A percentile compares a stretch with the other conserved stretches of the same genome.
Conservation (phyloP, 2,329 filamentous ascomycete species). For the Alternaria sp. region DNA sequence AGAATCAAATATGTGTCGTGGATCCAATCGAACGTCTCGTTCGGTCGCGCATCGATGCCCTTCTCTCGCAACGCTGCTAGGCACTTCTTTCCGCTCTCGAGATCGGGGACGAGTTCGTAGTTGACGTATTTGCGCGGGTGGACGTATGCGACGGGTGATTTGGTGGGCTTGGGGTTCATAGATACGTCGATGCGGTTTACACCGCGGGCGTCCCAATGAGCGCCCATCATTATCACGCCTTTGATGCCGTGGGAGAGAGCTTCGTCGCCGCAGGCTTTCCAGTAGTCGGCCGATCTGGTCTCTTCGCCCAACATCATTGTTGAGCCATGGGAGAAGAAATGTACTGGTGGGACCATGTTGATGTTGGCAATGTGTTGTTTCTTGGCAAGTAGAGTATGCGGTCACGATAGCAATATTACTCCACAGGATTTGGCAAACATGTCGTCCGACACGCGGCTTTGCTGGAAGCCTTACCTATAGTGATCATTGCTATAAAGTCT, state of each 20-base stretch:
- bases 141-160: slow-evolving; percentile 72
- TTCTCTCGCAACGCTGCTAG: slow-evolving; percentile 60
- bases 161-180: slow-evolving; percentile 66
- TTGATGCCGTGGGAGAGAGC: slow-evolving; percentile 68
- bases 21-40: slow-evolving; percentile 72
- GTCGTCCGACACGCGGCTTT: background rate
- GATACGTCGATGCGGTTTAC: slow-evolving; percentile 66
- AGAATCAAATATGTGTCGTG: slow-evolving; percentile 75
- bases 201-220: slow-evolving; percentile 69
- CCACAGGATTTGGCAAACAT: background rate
- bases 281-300: slow-evolving; percentile 68
- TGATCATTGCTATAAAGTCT: background rate
- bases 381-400: background rate
- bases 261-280: slow-evolving; percentile 71
- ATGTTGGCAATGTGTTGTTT: background rate
- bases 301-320: slow-evolving; percentile 77
- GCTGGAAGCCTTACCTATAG: slow-evolving; percentile 7
- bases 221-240: slow-evolving; percentile 73
- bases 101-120: slow-evolving; percentile 69
- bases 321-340: slow-evolving; percentile 75
- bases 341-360: slow-evolving; percentile 61
- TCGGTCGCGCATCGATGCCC: slow-evolving; percentile 64
- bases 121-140: slow-evolving; percentile 70
- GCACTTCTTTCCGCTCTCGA: slow-evolving; percentile 61
- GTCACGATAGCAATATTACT: background rate